These are phyloP conservation scores for Trichosporon coremiiforme DNA, from an alignment of 1,284 basidiomycete species.

Conservation along the genomic window DNA sequence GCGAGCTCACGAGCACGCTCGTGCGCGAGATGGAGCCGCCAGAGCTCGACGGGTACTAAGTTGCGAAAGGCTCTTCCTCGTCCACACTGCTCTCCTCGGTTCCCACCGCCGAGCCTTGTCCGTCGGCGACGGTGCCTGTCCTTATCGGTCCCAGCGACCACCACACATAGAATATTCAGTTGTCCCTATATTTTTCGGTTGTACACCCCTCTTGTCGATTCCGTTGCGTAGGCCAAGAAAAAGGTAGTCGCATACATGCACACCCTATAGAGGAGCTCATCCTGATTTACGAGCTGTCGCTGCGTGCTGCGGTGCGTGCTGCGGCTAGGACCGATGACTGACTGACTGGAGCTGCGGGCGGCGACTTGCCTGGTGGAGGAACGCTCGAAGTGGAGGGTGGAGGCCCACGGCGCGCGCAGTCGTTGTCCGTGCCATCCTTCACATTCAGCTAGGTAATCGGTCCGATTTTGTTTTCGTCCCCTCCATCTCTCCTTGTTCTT, in stretches of 20 bases:
- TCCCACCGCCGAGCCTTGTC: not conserved
- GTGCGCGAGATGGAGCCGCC: slow-evolving; percentile 25
- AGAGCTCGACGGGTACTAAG: slow-evolving; percentile 34
- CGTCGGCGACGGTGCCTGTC: not conserved
- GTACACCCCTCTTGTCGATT: not conserved
- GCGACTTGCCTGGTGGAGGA: not conserved
- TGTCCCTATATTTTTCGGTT: slow-evolving; percentile 4
- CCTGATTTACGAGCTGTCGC: too few species aligned
- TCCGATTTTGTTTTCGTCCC: not conserved
- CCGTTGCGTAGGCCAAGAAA: not conserved
- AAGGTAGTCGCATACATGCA: slow-evolving; percentile 9
- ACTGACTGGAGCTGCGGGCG: not conserved
- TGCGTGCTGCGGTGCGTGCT: too few species aligned
- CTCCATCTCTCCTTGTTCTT: not conserved
- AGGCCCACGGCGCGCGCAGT: not conserved
- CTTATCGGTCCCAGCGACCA: not conserved
- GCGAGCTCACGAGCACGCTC: slow-evolving; percentile 37
- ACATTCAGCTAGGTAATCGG: not conserved
- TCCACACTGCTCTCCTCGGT: not conserved
- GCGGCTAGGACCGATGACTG: too few species aligned
- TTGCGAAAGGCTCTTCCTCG: not conserved
- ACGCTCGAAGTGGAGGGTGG: not conserved
- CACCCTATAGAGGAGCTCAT: not conserved
- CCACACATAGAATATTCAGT: slow-evolving; percentile 3
- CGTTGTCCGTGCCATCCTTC: not conserved